Base-by-base conservation (phyloP, 2,329 filamentous ascomycete genomes). In the Colletotrichum sp. region DNA sequence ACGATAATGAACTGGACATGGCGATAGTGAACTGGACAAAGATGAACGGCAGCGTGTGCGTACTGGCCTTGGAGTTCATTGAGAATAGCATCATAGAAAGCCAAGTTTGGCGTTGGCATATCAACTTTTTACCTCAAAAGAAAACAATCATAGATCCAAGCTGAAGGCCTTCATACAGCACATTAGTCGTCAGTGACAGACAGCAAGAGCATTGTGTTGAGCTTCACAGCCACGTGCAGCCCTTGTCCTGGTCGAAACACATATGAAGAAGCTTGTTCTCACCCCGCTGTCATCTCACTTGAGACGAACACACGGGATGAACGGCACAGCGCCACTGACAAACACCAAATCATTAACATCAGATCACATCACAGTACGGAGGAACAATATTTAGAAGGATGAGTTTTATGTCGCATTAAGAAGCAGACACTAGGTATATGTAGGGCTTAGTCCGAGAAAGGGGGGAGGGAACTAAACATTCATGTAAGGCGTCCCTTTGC, bases 351-450 rank as follows among this genome's bases (percentile, higher is more conserved):
- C 57, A 22, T 64, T 6, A 16, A 8, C 32, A n/a, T 6, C n/a
- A 39, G 32, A 39, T 22, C 52, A 32, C 6, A n/a, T 4, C 6
- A 44, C 32, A 16, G 15, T 8, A 44, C 32, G 13, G 15, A 57
- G 49, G 15, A 9, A n/a, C 29, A 2, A 29, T 8, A 19, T 11
- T 64, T 39, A 25, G 12, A 69, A 76, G 70, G 70, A 64, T 69
- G 70, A 69, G 70, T 61, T 72, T 72, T 49, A 64, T 69, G 73
- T 76, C 73, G 73, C 73, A 76, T 73, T 76, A 39, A 69, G 63
- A 22, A 76, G 70, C 73, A 76, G 73, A 76, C 73, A 73, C 64
- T 73, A 73, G 73, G 64, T 73, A 72, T 73, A 76, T 65, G 64
- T 73, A 57, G 69, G 69, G 39, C 39, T 52, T 15, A 57, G 69